Evolutionary conservation across 768 basidiomycete species (phyloP).

Genomic region (Clathrus columnatus): DNA sequence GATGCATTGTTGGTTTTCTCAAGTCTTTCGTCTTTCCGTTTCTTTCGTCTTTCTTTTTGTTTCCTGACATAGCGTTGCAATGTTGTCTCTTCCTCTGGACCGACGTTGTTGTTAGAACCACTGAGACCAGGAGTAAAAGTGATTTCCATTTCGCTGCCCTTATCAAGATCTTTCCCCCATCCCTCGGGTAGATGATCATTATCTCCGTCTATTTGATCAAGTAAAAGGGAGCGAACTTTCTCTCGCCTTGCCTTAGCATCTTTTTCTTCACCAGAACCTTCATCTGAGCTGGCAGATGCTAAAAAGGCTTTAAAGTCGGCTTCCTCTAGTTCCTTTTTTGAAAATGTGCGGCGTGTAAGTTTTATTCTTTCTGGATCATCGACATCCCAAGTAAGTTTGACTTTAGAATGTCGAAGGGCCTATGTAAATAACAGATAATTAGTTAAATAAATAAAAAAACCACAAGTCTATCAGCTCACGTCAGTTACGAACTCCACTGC

Average conservation of each 20-base stretch:
- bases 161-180: conserved; percentile 44
- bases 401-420: conserved; percentile 97
- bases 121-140: conserved; percentile 86
- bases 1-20: conserved; percentile 18
- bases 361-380: conserved; percentile 85
- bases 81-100: conserved; percentile 68
- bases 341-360: conserved; percentile 68
- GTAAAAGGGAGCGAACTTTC: conserved; percentile 66
- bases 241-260: conserved; percentile 46
- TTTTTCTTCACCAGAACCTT: conserved; percentile 41
- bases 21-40: conserved; percentile 29
- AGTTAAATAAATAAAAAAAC: neutral
- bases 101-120: conserved; percentile 32
- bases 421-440: conserved; percentile 22
- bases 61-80: conserved; percentile 85
- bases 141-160: conserved; percentile 83
- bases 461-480: no score
- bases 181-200: conserved; percentile 64
- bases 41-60: conserved; percentile 80
- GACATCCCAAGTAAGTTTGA: conserved; percentile 97
- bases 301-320: conserved; percentile 79
- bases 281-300: conserved; percentile 56
- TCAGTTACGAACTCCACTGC: conserved; percentile 88
- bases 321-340: conserved; percentile 83
- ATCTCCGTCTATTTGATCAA: conserved; percentile 51